Evolutionary conservation across 148 eudicot species (phyloP), one percentile per base, ranked within the genome.

Genomic region (Suaeda aralocaspica): DNA sequence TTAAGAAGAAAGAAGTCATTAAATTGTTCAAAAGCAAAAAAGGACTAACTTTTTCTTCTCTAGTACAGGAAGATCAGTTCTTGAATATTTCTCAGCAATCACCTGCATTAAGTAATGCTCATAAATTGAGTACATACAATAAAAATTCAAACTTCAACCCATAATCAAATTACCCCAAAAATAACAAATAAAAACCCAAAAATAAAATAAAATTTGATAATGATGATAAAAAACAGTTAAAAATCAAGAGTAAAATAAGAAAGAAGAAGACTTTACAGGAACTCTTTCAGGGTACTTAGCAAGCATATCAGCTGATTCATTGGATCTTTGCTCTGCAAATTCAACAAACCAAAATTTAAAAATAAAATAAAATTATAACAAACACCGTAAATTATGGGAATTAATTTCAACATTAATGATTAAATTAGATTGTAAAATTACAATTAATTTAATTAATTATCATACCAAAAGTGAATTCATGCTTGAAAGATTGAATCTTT

Each of bases 1-100:
- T 36, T 36, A n/a, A 36, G 41, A 36, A 36, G 41, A 8, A 36
- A 3, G 41, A 1, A 9, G 11, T 45, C 49, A 45, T 9, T 9
- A 11, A 51, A 51, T 15, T 2, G 1, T 15, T 4, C 2, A 5
- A 51, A n/a, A 51, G 1, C n/a, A 4, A 2, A 21, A 30, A 30
- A 1, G 26, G 28, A 77, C 98, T 72, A 55, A 92, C 96, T 93
- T 93, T 77, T 82, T 90, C 89, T 93, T 93, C 70, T 93, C 96
- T 79, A 93, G 77, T 41, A 77, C 91, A 61, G 91, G 96, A 72
- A 93, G 90, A 72, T 90, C 95, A 21, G 88, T 77, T 73, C 85
- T 85, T 21, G 94, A 64, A 76, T 86, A 87, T 71, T 88, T 88
- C 76, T 93, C 96, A 56, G 82, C 92, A 64, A 93, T 88, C 76